Conservation (phyloP, 176 grass and related monocot species). For the Musa troglodytarum region DNA sequence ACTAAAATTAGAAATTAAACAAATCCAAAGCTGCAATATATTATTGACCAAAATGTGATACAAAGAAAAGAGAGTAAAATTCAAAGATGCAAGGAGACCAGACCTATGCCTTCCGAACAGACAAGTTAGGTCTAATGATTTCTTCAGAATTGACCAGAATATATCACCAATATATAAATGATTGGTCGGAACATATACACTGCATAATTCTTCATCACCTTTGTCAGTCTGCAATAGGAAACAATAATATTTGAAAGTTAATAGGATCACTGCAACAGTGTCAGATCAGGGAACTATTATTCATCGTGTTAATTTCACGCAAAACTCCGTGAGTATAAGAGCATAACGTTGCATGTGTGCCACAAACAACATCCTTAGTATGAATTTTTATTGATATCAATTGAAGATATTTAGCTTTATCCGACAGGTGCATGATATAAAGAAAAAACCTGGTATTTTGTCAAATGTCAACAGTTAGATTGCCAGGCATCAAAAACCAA, state of each 20-base stretch:
- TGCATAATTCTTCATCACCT: slow-evolving; percentile 94
- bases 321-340: no score
- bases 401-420: background rate
- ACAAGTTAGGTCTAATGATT: slow-evolving; percentile 90
- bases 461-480: background rate
- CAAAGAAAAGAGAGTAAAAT: background rate
- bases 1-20: background rate
- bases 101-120: slow-evolving; percentile 98
- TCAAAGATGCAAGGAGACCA: background rate
- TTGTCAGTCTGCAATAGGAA: slow-evolving; percentile 56
- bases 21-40: background rate
- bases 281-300: no score
- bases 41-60: background rate
- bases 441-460: slow-evolving; percentile 13
- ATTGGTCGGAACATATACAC: slow-evolving; percentile 96
- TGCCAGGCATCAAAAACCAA: no score
- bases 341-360: background rate
- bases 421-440: background rate
- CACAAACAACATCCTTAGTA: background rate
- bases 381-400: no score
- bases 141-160: slow-evolving; percentile 90
- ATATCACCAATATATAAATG: slow-evolving; percentile 99
- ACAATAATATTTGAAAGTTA: background rate
- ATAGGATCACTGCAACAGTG: background rate
- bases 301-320: no score